Base-by-base conservation (phyloP, 2,329 filamentous ascomycete genomes). In the Dothiorella sarmentorum region DNA sequence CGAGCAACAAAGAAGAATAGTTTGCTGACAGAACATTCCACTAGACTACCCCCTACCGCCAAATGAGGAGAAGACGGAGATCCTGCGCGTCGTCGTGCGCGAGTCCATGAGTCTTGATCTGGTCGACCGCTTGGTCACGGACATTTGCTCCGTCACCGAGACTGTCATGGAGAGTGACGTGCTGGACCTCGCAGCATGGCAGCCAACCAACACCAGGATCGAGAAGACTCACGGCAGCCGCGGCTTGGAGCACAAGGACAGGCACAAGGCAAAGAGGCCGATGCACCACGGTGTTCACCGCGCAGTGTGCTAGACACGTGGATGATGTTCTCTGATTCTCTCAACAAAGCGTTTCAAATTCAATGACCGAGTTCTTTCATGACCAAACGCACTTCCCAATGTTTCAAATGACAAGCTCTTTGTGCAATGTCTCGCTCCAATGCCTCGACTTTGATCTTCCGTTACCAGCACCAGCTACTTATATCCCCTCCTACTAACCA, bases 51-150 rank as follows among this genome's bases (percentile, higher is more conserved):
- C 84, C 1, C 76, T 89, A 4, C 86, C 86, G 7, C 85, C 85
- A 0, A 77, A 75, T 42, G 83, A 84, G 67, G 80, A 85, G 15
- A 76, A 80, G 56, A 85, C 75, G 0, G 85, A 89, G 70, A 89
- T 88, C 61, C 71, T 89, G 56, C 76, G 86, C n/a, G 79, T 88
- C 0, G 86, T 88, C 3, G 78, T 89, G 6, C 78, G 86, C 44
- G 85, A 89, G 71, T 84, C 76, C 64, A 83, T 89, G 82, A 83
- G 79, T n/a, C 72, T 87, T n/a, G 85, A 88, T 67, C 74, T 89
- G 47, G 75, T 89, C 24, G 84, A 88, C 69, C 73, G 82, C 2
- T 74, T 89, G 24, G 80, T 89, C 38, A 74, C 78, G 1, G 85
- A 88, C 67, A 80, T 88, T 29, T 79, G 80, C 60, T 68, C 76